These are phyloP conservation scores for Capsicum chinense DNA, from an alignment of 257 asterid genomes.

Conservation along the genomic window DNA sequence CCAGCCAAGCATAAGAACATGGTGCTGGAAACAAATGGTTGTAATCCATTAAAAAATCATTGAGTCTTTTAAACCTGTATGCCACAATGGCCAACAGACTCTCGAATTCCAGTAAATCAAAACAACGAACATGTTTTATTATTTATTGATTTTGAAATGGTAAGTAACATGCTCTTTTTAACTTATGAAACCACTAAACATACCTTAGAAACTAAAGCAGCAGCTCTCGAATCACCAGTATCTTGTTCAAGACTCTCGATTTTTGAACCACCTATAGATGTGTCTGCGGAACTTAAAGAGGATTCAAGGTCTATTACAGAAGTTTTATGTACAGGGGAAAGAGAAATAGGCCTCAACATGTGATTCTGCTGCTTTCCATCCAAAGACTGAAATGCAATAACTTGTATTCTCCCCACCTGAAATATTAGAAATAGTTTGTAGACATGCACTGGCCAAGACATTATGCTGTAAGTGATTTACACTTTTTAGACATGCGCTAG, in stretches of 20 bases:
- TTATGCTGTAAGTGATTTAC: background rate
- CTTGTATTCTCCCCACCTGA: constrained; percentile 97
- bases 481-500: background rate
- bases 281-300: constrained; percentile 71
- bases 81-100: background rate
- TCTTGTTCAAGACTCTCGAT: constrained; percentile 65
- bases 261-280: constrained; percentile 47
- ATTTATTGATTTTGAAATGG: background rate
- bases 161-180: background rate
- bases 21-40: background rate
- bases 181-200: constrained; percentile 7
- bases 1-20: background rate
- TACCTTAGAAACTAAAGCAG: constrained; percentile 64
- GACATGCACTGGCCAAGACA: constrained; percentile 17
- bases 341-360: constrained; percentile 61
- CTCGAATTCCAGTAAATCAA: background rate
- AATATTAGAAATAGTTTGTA: constrained; percentile 29
- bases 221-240: constrained; percentile 70
- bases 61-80: background rate
- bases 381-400: constrained; percentile 91
- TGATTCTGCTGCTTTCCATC: constrained; percentile 95
- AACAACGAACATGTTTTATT: background rate
- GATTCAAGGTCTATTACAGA: constrained; percentile 70
- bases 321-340: constrained; percentile 57
- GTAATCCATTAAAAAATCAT: constrained; percentile 1